Evolutionary conservation across 2,329 filamentous ascomycete species (phyloP), one percentile per base, ranked within the genome.

Genomic region (Paramyrothecium sp.): DNA sequence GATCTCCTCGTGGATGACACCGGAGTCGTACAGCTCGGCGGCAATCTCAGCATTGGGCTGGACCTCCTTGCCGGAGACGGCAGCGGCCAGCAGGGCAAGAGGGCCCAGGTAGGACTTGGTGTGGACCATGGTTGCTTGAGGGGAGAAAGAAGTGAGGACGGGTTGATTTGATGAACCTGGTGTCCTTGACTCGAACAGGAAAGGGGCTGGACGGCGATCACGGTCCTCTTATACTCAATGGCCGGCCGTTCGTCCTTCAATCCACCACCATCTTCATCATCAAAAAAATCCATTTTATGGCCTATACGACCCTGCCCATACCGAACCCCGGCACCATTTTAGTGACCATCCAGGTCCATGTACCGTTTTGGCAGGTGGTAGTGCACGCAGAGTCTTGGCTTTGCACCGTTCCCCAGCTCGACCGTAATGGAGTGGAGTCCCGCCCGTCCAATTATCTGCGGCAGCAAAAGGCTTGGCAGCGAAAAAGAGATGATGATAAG

Each of bases 1-100:
- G 8, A 65, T 52, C 21, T 56, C 49, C 33, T 66, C 61, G 34
- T 66, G 64, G 10, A 66, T 19, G 3, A 57, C n/a, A 11, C 64
- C 64, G 0, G 59, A 56, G 53, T 66, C 62, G 3, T 66, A 66
- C 1, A 63, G 55, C 44, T 52, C 51, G 1, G 55, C 55, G 1
- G 55, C 64, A 38, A 55, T 58, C 17, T 56, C 54, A 16, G 58
- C 50, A 1, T 66, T 52, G 7, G 61, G 56, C 52, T 63, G 47
- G 1, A 66, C 60, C 47, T 66, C 64, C 54, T 66, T 64, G 10
- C 51, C 64, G 19, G 26, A 30, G 1, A 61, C 11, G 3, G 55
- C 54, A 44, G 62, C 63, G 3, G 63, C 19, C 17, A 53, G 51
- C 19, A 41, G 30, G 51, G 51, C 51, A 3, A 53, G 33, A 2